These are phyloP conservation scores for Botryosphaeria dothidea DNA, from an alignment of 2,329 filamentous ascomycete species.

Conservation along the genomic window DNA sequence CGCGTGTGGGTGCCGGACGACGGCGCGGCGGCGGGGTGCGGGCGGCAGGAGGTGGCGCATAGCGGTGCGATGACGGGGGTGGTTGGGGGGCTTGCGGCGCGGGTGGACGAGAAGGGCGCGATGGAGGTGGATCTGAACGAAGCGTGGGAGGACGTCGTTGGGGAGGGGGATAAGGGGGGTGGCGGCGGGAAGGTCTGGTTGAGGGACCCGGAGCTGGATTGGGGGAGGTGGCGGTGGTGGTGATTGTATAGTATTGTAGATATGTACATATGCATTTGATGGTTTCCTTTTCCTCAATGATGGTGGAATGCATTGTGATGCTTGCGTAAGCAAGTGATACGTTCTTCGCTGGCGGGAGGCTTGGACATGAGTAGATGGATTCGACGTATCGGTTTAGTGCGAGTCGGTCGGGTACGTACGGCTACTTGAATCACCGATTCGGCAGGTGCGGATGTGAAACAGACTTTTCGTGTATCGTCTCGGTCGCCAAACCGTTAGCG, in stretches of 20 bases:
- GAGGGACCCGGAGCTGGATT: slow-evolving; percentile 14
- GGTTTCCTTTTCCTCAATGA: too few relatives aligned
- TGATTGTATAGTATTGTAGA: not conserved
- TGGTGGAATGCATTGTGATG: too few relatives aligned
- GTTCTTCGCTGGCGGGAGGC: too few relatives aligned
- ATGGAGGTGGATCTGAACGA: not conserved
- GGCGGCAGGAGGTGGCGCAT: not conserved
- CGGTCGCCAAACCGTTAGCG: not conserved
- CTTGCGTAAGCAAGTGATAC: too few relatives aligned
- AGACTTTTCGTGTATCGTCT: not conserved
- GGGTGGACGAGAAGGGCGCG: not conserved
- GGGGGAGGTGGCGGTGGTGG: slow-evolving; percentile 8
- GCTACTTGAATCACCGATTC: not conserved
- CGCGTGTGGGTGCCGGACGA: slow-evolving; percentile 10
- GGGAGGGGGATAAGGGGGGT: not conserved
- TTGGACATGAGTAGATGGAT: too few relatives aligned
- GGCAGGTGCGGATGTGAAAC: not conserved
- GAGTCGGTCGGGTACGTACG: not conserved
- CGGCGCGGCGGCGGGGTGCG: not conserved
- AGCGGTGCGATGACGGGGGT: not conserved
- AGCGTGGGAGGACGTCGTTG: not conserved
- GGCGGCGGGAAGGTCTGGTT: not conserved
- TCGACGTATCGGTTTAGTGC: too few relatives aligned
- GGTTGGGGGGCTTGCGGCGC: not conserved
- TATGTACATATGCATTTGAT: not conserved